Evolutionary conservation across 306 rosid genomes (phyloP), one percentile per base, ranked within the genome.

Genomic region (Cyamopsis tetragonoloba): DNA sequence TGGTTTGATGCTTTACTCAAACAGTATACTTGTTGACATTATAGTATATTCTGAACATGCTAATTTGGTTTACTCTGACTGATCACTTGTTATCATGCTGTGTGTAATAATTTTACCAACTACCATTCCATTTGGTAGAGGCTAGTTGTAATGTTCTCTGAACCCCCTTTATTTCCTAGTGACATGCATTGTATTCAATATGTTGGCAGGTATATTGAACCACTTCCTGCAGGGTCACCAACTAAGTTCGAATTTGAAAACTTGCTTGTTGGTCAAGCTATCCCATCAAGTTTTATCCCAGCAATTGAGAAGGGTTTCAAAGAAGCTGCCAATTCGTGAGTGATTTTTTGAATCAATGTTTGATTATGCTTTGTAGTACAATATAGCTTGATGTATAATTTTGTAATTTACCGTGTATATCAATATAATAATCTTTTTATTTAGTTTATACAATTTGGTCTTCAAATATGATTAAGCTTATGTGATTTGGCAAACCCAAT

Each of bases 261-360:
- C 87, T 19, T 83, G 70, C 86, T 93, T 77, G 95, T 90, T 43
- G 97, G 99, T 59, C 99, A 93, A 84, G 99, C 93, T 77, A 75
- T 93, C 74, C 97, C 99, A 28, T 90, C 99, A 48, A 80, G 71
- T 82, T 93, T 93, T 78, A 80, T 93, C 57, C 97, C 99, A 48
- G 97, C 97, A 44, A 93, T 93, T 19, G 99, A 90, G 79, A 93
- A 93, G 76, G 99, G 99, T 79, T 93, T 93, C 73, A 88, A 72
- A 77, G 99, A 93, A 88, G 99, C 97, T 30, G 96, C 97, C 24
- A 93, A 93, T 74, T 93, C 97, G 97, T 93, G 83, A 68, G 97
- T 81, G 20, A 58, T 44, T 26, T 54, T 31, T 54, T 73, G n/a
- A 34, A 0, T 43, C 39, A 30, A 56, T 56, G 18, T 27, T 19